Percentiles rank a stretch among this genome's conserved stretches.
Conservation (phyloP, 306 rosid species). For the Cucurbita argyrosperma region DNA sequence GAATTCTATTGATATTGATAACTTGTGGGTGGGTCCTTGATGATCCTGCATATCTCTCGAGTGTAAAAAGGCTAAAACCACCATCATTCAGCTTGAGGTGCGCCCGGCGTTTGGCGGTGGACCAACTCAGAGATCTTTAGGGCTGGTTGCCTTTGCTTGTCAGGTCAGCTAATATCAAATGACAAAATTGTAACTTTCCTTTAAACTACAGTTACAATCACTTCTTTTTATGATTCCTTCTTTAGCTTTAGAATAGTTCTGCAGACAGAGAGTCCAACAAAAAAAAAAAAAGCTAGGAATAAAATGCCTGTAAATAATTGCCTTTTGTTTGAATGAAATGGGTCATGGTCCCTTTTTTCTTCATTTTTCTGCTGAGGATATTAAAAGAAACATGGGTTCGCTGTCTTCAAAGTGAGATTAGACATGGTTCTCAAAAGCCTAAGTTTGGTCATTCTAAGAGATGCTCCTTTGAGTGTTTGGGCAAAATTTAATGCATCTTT, state of each 20-base stretch:
- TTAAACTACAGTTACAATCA: conserved; percentile 18
- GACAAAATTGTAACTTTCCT: conserved; percentile 13
- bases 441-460: not conserved
- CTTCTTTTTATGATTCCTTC: conserved; percentile 9
- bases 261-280: conserved; percentile 2
- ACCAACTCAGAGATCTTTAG: not conserved
- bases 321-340: not conserved
- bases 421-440: not conserved
- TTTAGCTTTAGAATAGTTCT: conserved; percentile 10
- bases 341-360: too few species aligned
- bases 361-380: too few species aligned
- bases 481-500: not conserved
- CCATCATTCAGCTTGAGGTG: not conserved
- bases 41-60: conserved; percentile 4
- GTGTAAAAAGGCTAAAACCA: conserved; percentile 1
- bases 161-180: conserved; percentile 8
- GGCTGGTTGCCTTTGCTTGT: not conserved
- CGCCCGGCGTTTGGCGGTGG: not conserved
- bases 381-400: not conserved
- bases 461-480: not conserved
- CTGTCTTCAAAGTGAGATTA: not conserved
- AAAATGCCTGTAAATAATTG: not conserved
- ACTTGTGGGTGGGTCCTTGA: conserved; percentile 7
- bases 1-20: not conserved
- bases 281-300: not conserved